A percentile compares a stretch with the other conserved stretches of the same genome.
These are phyloP conservation scores for Mallotus repandus DNA, from an alignment of 441 rosid species.

Conservation along the genomic window DNA sequence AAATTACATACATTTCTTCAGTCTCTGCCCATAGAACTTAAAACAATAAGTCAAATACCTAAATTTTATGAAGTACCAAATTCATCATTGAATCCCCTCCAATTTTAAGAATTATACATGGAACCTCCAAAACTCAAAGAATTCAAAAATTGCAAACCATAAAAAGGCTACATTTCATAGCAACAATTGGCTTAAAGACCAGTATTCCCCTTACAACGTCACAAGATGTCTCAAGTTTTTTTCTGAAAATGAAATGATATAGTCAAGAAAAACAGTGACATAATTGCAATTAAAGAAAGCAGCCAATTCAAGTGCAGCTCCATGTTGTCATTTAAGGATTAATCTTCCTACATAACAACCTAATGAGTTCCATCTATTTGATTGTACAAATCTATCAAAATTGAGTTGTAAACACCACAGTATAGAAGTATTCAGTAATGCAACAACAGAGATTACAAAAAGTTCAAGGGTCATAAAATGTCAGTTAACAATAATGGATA, in stretches of 20 bases:
- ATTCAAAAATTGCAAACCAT: not conserved
- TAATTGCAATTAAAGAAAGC: not conserved
- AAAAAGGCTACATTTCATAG: not conserved
- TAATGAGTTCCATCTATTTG: not conserved
- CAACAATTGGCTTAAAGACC: conserved; percentile 4
- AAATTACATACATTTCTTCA: not conserved
- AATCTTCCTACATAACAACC: not conserved
- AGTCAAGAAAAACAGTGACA: not conserved
- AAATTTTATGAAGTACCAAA: conserved; percentile 1
- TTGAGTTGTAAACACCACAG: not conserved
- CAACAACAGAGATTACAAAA: not conserved
- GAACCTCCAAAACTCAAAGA: not conserved
- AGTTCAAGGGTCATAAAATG: not conserved
- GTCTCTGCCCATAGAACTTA: not conserved
- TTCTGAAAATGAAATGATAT: not conserved
- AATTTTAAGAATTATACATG: not conserved
- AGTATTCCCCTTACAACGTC: not conserved
- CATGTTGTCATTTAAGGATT: not conserved
- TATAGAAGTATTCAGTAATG: not conserved
- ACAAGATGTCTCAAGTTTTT: not conserved
- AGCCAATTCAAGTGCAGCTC: not conserved
- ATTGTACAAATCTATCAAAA: not conserved
- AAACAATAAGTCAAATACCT: not conserved
- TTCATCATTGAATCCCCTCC: not conserved
- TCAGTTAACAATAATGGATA: not conserved